phyloP scores from a whole-genome alignment of 2,329 filamentous ascomycete genomes.

The Xylogone sp. region DNA sequence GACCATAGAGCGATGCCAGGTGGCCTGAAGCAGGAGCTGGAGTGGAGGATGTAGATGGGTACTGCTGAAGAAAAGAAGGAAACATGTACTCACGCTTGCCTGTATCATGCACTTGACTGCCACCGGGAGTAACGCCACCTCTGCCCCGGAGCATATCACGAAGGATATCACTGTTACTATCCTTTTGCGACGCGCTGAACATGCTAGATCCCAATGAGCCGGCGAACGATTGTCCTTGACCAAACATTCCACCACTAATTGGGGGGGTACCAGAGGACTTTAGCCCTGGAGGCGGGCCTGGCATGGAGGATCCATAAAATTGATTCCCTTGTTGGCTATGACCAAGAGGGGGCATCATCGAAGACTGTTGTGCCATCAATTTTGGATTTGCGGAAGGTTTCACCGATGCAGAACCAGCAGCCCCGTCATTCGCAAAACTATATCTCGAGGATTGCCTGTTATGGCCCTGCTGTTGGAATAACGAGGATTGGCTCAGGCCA shows the following conservation, averaged over 20 bases:
- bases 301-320: slow-evolving; percentile 81
- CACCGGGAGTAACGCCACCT: slow-evolving; percentile 51
- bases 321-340: slow-evolving; percentile 56
- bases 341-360: slow-evolving; percentile 69
- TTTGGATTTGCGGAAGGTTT: slow-evolving; percentile 77
- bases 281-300: slow-evolving; percentile 88
- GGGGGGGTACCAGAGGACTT: slow-evolving; percentile 95
- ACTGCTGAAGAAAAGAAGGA: slow-evolving; percentile 87
- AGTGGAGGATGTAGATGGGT: slow-evolving; percentile 75
- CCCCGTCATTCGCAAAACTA: slow-evolving; percentile 77
- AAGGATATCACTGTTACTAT: slow-evolving; percentile 70
- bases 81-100: slow-evolving; percentile 99
- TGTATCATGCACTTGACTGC: slow-evolving; percentile 73
- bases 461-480: slow-evolving; percentile 64
- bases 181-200: slow-evolving; percentile 69
- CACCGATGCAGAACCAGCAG: slow-evolving; percentile 54
- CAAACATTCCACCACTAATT: slow-evolving; percentile 79
- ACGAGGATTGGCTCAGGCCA: slow-evolving; percentile 40
- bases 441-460: slow-evolving; percentile 82
- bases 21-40: slow-evolving; percentile 87
- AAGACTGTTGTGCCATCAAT: slow-evolving; percentile 81
- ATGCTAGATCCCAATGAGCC: slow-evolving; percentile 50
- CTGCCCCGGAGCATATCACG: slow-evolving; percentile 76
- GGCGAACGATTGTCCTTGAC: slow-evolving; percentile 81
- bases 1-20: slow-evolving; percentile 87